Conservation (phyloP, 2,329 filamentous ascomycete genomes). For the Fusarium coffeatum region DNA sequence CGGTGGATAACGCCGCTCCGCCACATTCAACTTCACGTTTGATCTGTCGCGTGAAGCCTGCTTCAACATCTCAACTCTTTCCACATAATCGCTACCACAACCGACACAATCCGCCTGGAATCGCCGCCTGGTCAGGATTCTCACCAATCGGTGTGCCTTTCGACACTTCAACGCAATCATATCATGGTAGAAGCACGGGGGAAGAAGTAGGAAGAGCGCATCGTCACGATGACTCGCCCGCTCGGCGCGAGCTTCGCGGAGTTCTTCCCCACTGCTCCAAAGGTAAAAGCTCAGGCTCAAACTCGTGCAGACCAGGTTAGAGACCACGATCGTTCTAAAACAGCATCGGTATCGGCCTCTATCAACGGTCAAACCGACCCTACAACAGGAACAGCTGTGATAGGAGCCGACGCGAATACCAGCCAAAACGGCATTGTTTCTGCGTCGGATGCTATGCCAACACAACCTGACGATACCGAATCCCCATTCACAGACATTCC, state of each 20-base stretch:
- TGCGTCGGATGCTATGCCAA: conserved; percentile 44
- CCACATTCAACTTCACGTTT: conserved; percentile 42
- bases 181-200: conserved; percentile 68
- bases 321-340: conserved; percentile 49
- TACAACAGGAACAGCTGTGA: conserved; percentile 37
- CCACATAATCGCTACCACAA: conserved; percentile 22
- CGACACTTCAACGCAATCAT: conserved; percentile 53
- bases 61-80: conserved; percentile 41
- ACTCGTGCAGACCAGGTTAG: conserved; percentile 49
- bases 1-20: conserved; percentile 44
- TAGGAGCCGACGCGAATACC: conserved; percentile 44
- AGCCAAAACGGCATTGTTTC: conserved; percentile 34
- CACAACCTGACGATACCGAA: conserved; percentile 66
- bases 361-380: conserved; percentile 42
- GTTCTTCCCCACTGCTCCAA: conserved; percentile 85
- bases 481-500: conserved; percentile 72
- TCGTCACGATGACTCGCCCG: conserved; percentile 80
- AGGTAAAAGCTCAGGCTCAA: conserved; percentile 62
- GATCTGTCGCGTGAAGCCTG: conserved; percentile 56
- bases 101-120: conserved; percentile 12
- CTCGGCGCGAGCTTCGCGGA: conserved; percentile 83
- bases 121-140: conserved; percentile 12
- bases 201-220: conserved; percentile 63
- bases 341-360: conserved; percentile 29
- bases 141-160: conserved; percentile 15